Percentiles rank a stretch among this genome's conserved stretches.
phyloP scores from a whole-genome alignment of 129 eudicot species.

The Heracleum sosnowskyi region DNA sequence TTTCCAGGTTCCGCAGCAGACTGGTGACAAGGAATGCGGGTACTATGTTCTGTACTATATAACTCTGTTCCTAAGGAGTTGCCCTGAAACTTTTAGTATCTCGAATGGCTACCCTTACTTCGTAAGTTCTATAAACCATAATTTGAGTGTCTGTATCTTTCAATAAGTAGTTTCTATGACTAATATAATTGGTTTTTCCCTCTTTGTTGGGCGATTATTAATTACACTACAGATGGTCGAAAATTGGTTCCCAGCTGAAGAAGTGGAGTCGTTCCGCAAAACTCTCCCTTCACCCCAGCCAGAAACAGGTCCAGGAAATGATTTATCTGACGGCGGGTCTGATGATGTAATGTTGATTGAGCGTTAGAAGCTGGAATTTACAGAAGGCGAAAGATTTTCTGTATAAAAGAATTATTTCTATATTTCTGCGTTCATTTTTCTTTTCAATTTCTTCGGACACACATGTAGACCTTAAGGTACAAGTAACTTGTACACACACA shows the following conservation, averaged over 20 bases:
- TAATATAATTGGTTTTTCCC: background rate
- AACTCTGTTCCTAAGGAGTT: conserved; percentile 39
- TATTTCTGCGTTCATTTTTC: background rate
- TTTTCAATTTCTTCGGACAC: background rate
- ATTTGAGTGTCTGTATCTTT: background rate
- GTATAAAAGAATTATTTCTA: background rate
- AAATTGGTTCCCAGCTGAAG: conserved; percentile 46
- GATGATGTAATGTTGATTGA: background rate
- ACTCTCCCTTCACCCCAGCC: conserved; percentile 19
- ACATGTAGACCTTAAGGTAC: background rate
- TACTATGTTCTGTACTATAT: conserved; percentile 48
- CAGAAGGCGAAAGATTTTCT: background rate
- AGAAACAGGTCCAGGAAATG: background rate
- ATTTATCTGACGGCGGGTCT: background rate
- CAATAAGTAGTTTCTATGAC: background rate
- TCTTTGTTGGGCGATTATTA: conserved; percentile 7
- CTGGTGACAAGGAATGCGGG: conserved; percentile 39
- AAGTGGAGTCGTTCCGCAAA: conserved; percentile 26
- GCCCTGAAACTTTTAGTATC: conserved; percentile 52
- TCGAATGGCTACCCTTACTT: conserved; percentile 45
- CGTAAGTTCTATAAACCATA: conserved; percentile 32
- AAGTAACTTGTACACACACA: background rate
- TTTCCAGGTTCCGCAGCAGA: conserved; percentile 80
- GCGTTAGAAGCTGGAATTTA: background rate
- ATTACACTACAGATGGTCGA: conserved; percentile 40